Base-by-base conservation (phyloP, 2,329 filamentous ascomycete genomes). In the Drechslerella stenobrocha region DNA sequence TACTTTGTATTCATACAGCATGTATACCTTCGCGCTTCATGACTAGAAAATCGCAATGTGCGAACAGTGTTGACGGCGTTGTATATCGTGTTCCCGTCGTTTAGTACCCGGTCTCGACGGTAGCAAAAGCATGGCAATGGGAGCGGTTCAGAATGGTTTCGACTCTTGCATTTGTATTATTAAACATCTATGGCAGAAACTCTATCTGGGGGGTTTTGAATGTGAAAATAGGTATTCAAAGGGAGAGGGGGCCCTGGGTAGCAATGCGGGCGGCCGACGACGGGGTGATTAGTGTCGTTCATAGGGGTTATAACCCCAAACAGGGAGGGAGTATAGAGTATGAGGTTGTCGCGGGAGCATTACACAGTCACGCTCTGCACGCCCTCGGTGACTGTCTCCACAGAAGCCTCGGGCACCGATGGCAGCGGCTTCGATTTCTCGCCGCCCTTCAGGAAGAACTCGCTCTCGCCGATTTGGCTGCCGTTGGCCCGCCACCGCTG, bases 401-500 rank as follows among this genome's bases (percentile, higher is more conserved):
- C 64, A 18, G 63, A 40, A 9, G 48, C 42, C n/a, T 52, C 57
- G 18, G 26, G 24, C 20, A 15, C 52, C 22, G 64, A 3, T 18
- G 56, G 24, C 26, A 66, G 37, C n/a, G 55, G 52, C 73, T 61
- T 77, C 69, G 70, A 77, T 46, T 76, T 76, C 18, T 77, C 73
- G 8, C 82, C 84, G n/a, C 92, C 92, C 70, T 85, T 84, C n/a
- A 98, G 80, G 74, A 92, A 96, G 65, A 85, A 83, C 78, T 98
- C 93, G 52, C 83, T 87, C 78, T 96, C 91, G 24, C 93, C 93
- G 71, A 96, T 82, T 69, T 83, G 79, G 78, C 88, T 88, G 18
- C 93, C 93, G 22, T 83, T 89, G 11, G 84, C 83, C 70, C 86
- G 81, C 93, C 93, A 98, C 56, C 90, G 81, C 72, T 83, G 80